Conservation (phyloP, 78 protist species). For the Dictyostelium discoideum region DNA sequence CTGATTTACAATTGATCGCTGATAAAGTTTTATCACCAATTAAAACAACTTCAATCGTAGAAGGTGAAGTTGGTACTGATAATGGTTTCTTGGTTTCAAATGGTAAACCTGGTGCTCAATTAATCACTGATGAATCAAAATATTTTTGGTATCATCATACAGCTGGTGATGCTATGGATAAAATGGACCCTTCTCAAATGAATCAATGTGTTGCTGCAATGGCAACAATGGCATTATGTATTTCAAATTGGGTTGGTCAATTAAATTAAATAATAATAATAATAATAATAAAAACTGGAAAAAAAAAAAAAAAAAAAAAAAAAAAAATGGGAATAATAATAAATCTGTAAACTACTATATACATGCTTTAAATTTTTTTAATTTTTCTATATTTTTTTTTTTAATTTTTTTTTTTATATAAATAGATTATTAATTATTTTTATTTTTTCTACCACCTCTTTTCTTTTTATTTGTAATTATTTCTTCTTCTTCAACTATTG, state of each 20-base stretch:
- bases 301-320: too few species aligned
- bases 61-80: conserved; percentile 70
- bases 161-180: conserved; percentile 84
- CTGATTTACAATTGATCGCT: not conserved
- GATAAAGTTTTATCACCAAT: conserved; percentile 6
- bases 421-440: not conserved
- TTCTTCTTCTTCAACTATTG: not conserved
- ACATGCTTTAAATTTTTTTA: too few species aligned
- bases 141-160: conserved; percentile 90
- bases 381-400: too few species aligned
- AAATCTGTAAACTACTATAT: not conserved
- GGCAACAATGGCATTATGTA: conserved; percentile 66
- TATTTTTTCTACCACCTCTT: conserved; percentile 2
- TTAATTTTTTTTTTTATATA: too few species aligned
- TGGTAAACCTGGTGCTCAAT: conserved; percentile 71
- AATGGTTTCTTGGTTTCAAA: conserved; percentile 27
- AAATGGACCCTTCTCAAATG: conserved; percentile 53
- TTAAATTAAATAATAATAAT: not conserved
- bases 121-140: conserved; percentile 9
- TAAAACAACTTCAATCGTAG: not conserved
- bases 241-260: conserved; percentile 42
- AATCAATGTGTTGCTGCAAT: conserved; percentile 76
- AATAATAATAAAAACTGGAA: too few species aligned
- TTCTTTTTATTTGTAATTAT: not conserved
- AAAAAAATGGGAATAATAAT: not conserved